Conservation (phyloP, 2,329 filamentous ascomycete species). For the Cordyceps cicadae region DNA sequence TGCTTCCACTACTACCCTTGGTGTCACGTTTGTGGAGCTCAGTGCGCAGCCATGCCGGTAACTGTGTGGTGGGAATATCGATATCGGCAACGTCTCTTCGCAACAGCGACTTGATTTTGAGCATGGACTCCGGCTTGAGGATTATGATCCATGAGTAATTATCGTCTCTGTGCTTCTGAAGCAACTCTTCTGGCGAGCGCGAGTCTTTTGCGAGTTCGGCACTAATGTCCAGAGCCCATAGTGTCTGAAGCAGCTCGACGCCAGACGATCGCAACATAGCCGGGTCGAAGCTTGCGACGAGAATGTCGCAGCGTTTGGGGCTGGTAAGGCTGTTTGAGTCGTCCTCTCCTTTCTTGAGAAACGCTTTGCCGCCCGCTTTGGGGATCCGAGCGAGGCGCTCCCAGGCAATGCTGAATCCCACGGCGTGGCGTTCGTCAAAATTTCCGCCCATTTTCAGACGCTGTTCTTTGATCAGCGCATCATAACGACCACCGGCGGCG, state of each 20-base stretch:
- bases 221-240: conserved; percentile 79
- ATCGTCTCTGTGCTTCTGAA: conserved; percentile 68
- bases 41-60: conserved; percentile 70
- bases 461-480: conserved; percentile 78
- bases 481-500: conserved; percentile 89
- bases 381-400: conserved; percentile 67
- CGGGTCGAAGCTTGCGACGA: conserved; percentile 81
- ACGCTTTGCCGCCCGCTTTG: conserved; percentile 46
- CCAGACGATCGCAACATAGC: conserved; percentile 67
- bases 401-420: conserved; percentile 87
- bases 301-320: conserved; percentile 69
- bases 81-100: conserved; percentile 67
- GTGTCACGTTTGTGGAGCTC: conserved; percentile 68
- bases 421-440: conserved; percentile 65
- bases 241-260: conserved; percentile 64
- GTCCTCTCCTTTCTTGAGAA: conserved; percentile 62
- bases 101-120: conserved; percentile 73
- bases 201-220: conserved; percentile 80
- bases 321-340: conserved; percentile 53
- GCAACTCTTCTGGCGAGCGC: conserved; percentile 69
- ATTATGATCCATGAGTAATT: conserved; percentile 81
- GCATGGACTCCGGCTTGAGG: conserved; percentile 66
- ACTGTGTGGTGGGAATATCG: conserved; percentile 64
- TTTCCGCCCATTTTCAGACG: conserved; percentile 58
- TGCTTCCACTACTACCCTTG: conserved; percentile 36